These are phyloP conservation scores for Dendrostoma leiphaemia DNA, from an alignment of 2,329 filamentous ascomycete species.

Conservation along the genomic window DNA sequence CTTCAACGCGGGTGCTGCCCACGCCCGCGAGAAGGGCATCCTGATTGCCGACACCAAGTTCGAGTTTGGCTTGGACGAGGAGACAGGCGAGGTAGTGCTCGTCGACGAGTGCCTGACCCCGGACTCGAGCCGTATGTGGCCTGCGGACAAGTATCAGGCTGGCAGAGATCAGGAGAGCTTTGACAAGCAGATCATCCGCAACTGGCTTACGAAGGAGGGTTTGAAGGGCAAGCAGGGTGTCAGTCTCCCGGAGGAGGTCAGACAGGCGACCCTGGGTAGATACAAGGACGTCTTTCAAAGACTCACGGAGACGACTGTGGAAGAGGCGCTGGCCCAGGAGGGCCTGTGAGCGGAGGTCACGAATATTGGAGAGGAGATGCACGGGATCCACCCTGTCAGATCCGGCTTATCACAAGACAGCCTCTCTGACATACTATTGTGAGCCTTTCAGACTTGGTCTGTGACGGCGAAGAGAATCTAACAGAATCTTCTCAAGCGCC, in stretches of 20 bases:
- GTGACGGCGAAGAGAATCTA: too few species aligned
- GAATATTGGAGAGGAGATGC: too few species aligned
- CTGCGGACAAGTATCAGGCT: conserved; percentile 66
- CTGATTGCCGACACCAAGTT: conserved; percentile 67
- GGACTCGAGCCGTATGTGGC: conserved; percentile 85
- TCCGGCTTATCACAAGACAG: too few species aligned
- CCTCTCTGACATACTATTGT: too few species aligned
- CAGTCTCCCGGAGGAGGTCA: conserved; percentile 69
- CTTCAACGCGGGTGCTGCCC: conserved; percentile 61
- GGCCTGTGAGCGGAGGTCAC: conserved; percentile 5
- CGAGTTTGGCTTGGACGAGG: conserved; percentile 66
- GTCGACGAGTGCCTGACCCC: conserved; percentile 87
- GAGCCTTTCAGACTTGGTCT: too few species aligned
- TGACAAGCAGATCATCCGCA: conserved; percentile 81
- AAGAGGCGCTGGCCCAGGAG: conserved; percentile 27
- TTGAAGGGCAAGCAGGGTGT: conserved; percentile 75
- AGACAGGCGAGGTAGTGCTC: conserved; percentile 66
- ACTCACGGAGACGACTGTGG: conserved; percentile 57
- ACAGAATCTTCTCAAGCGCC: too few species aligned
- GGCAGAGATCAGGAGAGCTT: conserved; percentile 79
- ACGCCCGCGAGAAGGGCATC: conserved; percentile 65
- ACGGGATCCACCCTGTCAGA: too few species aligned
- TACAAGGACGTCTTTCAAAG: conserved; percentile 75
- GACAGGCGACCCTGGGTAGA: conserved; percentile 64
- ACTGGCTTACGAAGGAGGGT: conserved; percentile 74